phyloP scores from a whole-genome alignment of 371 early-diverging fungal species.

The Syncephalastrum sp. region DNA sequence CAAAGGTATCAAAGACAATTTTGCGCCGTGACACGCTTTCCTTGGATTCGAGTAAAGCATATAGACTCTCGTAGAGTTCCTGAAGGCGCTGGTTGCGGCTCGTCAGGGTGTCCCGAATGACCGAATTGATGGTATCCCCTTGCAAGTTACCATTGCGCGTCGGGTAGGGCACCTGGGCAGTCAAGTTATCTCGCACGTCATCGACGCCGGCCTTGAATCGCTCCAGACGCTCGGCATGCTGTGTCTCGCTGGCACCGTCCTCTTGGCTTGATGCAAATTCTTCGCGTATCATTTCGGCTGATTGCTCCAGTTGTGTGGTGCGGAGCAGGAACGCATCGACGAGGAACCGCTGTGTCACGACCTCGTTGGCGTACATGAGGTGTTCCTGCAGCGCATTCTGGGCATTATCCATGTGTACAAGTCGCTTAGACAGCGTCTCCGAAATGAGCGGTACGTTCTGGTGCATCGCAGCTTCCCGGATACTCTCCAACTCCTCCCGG shows the following conservation, averaged over 20 bases:
- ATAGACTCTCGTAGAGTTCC: slow-evolving; percentile 29
- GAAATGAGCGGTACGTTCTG: slow-evolving; percentile 12
- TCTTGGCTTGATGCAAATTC: slow-evolving; percentile 32
- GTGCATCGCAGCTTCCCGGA: slow-evolving; percentile 9
- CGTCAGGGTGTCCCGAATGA: slow-evolving; percentile 35
- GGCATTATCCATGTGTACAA: slow-evolving; percentile 16
- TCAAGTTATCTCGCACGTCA: slow-evolving; percentile 25
- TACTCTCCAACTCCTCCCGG: slow-evolving; percentile 14
- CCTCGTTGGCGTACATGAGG: slow-evolving; percentile 35
- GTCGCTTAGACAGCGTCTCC: slow-evolving; percentile 18
- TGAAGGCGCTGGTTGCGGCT: slow-evolving; percentile 25
- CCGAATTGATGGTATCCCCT: slow-evolving; percentile 38
- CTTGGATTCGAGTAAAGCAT: slow-evolving; percentile 33
- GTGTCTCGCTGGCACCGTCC: slow-evolving; percentile 1
- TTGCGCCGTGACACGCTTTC: slow-evolving; percentile 39
- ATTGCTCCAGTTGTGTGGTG: slow-evolving; percentile 37
- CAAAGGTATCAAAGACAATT: slow-evolving; percentile 26
- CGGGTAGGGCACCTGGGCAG: slow-evolving; percentile 34
- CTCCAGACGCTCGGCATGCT: slow-evolving; percentile 24
- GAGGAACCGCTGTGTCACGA: slow-evolving; percentile 37
- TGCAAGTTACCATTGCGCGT: slow-evolving; percentile 22
- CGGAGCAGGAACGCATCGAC: slow-evolving; percentile 33
- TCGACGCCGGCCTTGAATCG: slow-evolving; percentile 34
- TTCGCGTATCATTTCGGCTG: slow-evolving; percentile 44
- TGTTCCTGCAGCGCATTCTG: slow-evolving; percentile 16